These are phyloP conservation scores for Chenopodium berlandieri DNA, from an alignment of 148 eudicot species.

Conservation along the genomic window DNA sequence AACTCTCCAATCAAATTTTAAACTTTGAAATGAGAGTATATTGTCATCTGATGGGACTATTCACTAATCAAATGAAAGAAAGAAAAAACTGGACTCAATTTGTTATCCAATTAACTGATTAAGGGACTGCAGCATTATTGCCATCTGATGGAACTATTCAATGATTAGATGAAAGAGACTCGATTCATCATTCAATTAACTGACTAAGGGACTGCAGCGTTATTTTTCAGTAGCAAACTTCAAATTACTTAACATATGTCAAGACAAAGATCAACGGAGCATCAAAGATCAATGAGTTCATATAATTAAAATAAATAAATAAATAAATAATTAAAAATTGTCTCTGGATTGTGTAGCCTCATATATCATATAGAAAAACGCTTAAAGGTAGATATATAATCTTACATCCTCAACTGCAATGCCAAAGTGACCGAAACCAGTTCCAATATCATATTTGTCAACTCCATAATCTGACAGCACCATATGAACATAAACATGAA, in stretches of 20 bases:
- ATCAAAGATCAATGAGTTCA: neutral
- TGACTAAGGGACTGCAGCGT: neutral
- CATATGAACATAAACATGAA: neutral
- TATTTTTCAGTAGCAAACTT: neutral
- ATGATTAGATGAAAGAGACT: no score
- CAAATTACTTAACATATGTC: neutral
- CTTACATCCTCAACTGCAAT: slow-evolving; percentile 56
- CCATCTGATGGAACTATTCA: neutral
- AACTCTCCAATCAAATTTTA: no score
- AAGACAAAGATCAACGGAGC: neutral
- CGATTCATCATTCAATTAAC: neutral
- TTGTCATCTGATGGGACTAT: neutral
- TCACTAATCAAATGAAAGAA: neutral
- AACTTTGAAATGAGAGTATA: no score
- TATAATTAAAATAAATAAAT: neutral
- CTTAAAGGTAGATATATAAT: slow-evolving; percentile 3
- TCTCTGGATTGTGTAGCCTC: neutral
- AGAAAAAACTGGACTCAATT: neutral
- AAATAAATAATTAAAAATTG: neutral
- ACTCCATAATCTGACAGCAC: slow-evolving; percentile 44
- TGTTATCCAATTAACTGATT: neutral
- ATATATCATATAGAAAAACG: neutral
- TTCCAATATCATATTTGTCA: slow-evolving; percentile 48
- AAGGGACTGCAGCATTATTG: neutral
- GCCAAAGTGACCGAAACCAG: slow-evolving; percentile 56